Percentiles rank a stretch among this genome's conserved stretches.
These are phyloP conservation scores for Selaginella moellendorffii DNA, from an alignment of 75 land plant species.

Conservation along the genomic window DNA sequence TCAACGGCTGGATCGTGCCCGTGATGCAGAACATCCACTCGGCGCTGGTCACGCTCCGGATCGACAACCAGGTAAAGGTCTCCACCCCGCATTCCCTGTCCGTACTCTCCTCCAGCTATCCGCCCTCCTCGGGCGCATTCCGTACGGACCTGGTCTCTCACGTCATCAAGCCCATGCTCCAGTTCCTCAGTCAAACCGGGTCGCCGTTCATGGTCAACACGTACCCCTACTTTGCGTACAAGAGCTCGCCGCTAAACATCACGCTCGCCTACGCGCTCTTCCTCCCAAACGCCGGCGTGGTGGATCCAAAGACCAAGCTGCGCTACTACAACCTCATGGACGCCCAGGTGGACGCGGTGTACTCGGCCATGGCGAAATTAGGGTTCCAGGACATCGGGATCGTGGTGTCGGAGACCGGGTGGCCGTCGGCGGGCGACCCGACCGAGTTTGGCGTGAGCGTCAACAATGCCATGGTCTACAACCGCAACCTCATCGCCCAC, in stretches of 20 bases:
- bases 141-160: neutral
- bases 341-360: neutral
- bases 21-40: conserved; percentile 28
- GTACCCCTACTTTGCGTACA: conserved; percentile 9
- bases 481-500: neutral
- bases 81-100: conserved; percentile 20
- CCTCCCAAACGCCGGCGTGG: neutral
- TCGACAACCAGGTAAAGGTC: conserved; percentile 17
- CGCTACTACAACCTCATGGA: neutral
- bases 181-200: neutral
- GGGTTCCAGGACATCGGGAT: neutral
- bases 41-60: conserved; percentile 11
- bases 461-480: neutral
- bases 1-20: conserved; percentile 9
- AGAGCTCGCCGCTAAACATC: neutral
- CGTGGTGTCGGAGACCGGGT: neutral
- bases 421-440: neutral
- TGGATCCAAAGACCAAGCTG: neutral
- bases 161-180: neutral
- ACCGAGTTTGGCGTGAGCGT: neutral
- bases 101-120: conserved; percentile 22
- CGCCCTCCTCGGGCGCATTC: conserved; percentile 28
- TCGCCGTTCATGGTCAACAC: conserved; percentile 6
- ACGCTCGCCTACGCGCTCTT: conserved; percentile 10
- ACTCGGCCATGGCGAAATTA: neutral